These are phyloP conservation scores for Termitomyces sp. DNA, from an alignment of 768 basidiomycete species.

Conservation along the genomic window DNA sequence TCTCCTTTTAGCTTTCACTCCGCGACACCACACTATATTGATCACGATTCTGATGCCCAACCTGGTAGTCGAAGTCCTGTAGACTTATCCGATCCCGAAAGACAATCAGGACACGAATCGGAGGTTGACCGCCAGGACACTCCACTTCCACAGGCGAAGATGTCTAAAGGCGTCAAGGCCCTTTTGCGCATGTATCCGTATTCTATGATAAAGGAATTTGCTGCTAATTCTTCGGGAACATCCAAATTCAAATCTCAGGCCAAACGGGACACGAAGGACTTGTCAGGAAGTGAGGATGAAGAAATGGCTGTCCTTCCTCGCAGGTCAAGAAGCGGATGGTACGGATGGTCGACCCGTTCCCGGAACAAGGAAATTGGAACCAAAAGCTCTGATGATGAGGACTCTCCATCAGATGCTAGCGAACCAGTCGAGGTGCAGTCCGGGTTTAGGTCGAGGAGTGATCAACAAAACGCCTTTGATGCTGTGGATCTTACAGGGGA, in stretches of 20 bases:
- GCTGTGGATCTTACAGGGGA: constrained; percentile 14
- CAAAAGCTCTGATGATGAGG: constrained; percentile 45
- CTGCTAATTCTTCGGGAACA: constrained; percentile 11
- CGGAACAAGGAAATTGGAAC: constrained; percentile 39
- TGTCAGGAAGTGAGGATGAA: constrained; percentile 24
- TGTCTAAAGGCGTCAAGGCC: constrained; percentile 28
- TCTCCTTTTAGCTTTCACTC: not conserved
- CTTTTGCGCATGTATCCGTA: constrained; percentile 50
- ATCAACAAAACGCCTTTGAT: constrained; percentile 15
- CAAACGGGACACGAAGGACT: constrained; percentile 7
- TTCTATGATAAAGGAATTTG: constrained; percentile 38
- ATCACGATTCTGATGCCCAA: not conserved
- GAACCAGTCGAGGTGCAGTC: not conserved
- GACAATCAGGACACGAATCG: not conserved
- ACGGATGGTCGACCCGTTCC: constrained; percentile 26
- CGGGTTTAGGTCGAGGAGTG: not conserved
- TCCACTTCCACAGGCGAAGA: not conserved
- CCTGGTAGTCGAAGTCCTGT: not conserved
- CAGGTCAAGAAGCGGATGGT: constrained; percentile 36
- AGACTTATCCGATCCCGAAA: constrained; percentile 1
- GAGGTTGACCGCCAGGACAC: not conserved
- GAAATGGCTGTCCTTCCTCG: constrained; percentile 42
- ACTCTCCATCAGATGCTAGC: not conserved
- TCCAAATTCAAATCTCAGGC: constrained; percentile 8
- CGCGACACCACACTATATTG: not conserved